Conservation (phyloP, 257 asterid genomes). For the Linderniella brevidens region DNA sequence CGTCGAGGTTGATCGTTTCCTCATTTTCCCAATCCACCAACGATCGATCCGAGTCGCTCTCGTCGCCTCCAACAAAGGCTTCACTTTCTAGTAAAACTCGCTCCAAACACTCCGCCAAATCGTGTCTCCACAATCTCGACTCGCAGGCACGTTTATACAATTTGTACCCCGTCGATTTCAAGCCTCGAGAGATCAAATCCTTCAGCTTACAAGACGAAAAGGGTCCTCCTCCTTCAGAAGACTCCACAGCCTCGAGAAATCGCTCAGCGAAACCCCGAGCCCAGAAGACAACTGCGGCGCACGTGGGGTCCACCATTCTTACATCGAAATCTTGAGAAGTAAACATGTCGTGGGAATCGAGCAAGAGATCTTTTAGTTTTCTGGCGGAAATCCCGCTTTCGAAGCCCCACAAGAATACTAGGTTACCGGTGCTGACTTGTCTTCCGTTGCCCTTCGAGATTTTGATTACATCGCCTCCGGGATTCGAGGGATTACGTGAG, state of each 20-base stretch:
- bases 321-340: slow-evolving; percentile 47
- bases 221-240: slow-evolving; percentile 39
- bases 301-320: slow-evolving; percentile 49
- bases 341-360: slow-evolving; percentile 28
- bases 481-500: slow-evolving; percentile 21
- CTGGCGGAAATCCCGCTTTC: slow-evolving; percentile 42
- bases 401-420: slow-evolving; percentile 78
- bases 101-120: slow-evolving; percentile 55
- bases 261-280: slow-evolving; percentile 27
- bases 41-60: slow-evolving; percentile 20
- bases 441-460: slow-evolving; percentile 21
- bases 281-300: slow-evolving; percentile 65
- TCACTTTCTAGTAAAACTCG: slow-evolving; percentile 32
- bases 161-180: slow-evolving; percentile 47
- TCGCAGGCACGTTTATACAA: slow-evolving; percentile 38
- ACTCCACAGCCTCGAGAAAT: slow-evolving; percentile 31
- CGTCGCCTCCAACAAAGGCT: slow-evolving; percentile 16
- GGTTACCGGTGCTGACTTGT: slow-evolving; percentile 25
- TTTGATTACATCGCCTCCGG: slow-evolving; percentile 22
- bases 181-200: slow-evolving; percentile 41
- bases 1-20: slow-evolving; percentile 56
- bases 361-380: slow-evolving; percentile 37
- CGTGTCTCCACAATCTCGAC: slow-evolving; percentile 33
- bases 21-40: slow-evolving; percentile 42
- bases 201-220: slow-evolving; percentile 16